These are phyloP conservation scores for Wickerhamomyces canadensis DNA, from an alignment of 805 yeast genomes.

Conservation along the genomic window DNA sequence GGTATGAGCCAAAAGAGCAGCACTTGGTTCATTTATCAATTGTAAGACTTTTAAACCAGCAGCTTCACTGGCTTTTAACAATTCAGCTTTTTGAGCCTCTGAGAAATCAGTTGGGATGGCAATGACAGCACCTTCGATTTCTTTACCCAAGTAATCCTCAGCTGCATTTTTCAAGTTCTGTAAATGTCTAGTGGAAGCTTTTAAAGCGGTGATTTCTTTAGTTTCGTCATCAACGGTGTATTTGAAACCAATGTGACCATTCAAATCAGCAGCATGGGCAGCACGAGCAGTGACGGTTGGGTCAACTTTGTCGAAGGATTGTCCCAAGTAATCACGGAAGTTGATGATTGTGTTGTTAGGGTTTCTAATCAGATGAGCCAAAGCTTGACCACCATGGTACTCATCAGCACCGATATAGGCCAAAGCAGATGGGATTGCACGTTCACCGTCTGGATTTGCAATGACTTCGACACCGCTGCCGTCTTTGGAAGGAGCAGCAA, in stretches of 20 bases:
- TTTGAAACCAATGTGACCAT: slow-evolving; percentile 67
- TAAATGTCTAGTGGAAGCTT: slow-evolving; percentile 80
- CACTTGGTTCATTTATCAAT: slow-evolving; percentile 85
- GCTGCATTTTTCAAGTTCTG: slow-evolving; percentile 81
- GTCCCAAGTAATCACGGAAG: slow-evolving; percentile 91
- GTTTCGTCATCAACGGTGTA: slow-evolving; percentile 31
- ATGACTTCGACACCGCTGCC: slow-evolving; percentile 89
- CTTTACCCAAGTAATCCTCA: slow-evolving; percentile 81
- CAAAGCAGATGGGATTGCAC: slow-evolving; percentile 88
- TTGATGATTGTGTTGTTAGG: slow-evolving; percentile 79
- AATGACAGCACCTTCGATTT: slow-evolving; percentile 76
- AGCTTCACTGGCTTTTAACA: slow-evolving; percentile 53
- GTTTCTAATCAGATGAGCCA: slow-evolving; percentile 88
- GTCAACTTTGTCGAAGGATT: slow-evolving; percentile 64
- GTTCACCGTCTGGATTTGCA: slow-evolving; percentile 99
- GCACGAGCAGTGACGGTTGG: slow-evolving; percentile 56
- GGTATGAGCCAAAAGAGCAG: slow-evolving; percentile 82
- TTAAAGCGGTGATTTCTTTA: slow-evolving; percentile 63
- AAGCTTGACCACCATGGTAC: slow-evolving; percentile 95
- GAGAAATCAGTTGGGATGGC: slow-evolving; percentile 88
- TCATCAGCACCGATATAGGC: slow-evolving; percentile 93
- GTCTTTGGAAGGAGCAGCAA: slow-evolving; percentile 79
- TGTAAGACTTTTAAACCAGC: slow-evolving; percentile 82
- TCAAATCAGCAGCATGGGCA: slow-evolving; percentile 59
- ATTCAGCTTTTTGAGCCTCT: slow-evolving; percentile 61